These are phyloP conservation scores for Eutrema japonicum DNA, from an alignment of 345 rosid species.

Conservation along the genomic window DNA sequence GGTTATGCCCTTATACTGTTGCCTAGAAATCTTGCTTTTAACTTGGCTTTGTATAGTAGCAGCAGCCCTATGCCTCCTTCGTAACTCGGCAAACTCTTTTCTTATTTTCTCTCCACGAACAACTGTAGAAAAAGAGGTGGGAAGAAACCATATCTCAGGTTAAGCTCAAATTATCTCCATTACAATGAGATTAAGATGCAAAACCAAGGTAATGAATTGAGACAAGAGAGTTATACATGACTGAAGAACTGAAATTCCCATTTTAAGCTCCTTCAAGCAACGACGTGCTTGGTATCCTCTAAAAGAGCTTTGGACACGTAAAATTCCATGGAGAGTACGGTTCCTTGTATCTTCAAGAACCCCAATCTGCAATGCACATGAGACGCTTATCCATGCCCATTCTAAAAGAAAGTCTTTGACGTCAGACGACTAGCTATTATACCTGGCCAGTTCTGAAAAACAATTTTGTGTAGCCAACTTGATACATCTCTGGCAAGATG, in stretches of 20 bases:
- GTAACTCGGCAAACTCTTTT: conserved; percentile 66
- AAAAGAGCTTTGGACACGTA: conserved; percentile 94
- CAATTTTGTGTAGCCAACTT: conserved; percentile 97
- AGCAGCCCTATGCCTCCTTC: conserved; percentile 84
- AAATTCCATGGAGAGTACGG: conserved; percentile 93
- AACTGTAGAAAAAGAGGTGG: conserved; percentile 55
- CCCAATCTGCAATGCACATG: conserved; percentile 72
- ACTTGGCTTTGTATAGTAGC: conserved; percentile 69
- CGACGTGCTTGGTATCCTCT: conserved; percentile 90
- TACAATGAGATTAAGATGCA: conserved; percentile 21
- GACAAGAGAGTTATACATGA: conserved; percentile 63
- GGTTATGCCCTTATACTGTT: conserved; percentile 50
- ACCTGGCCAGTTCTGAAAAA: conserved; percentile 99
- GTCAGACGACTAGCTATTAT: conserved; percentile 22
- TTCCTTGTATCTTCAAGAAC: conserved; percentile 96
- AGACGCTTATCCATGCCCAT: conserved; percentile 8
- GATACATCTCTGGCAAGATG: conserved; percentile 98
- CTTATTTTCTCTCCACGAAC: conserved; percentile 74
- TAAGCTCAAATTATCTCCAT: conserved; percentile 1
- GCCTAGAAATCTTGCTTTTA: conserved; percentile 57
- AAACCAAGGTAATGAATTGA: conserved; percentile 2
- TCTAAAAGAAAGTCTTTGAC: conserved; percentile 21
- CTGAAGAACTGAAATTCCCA: conserved; percentile 68
- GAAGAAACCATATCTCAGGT: conserved; percentile 28
- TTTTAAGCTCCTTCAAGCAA: conserved; percentile 61